phyloP scores from a whole-genome alignment of 352 stramenopile species.

The Pythium sp. region DNA sequence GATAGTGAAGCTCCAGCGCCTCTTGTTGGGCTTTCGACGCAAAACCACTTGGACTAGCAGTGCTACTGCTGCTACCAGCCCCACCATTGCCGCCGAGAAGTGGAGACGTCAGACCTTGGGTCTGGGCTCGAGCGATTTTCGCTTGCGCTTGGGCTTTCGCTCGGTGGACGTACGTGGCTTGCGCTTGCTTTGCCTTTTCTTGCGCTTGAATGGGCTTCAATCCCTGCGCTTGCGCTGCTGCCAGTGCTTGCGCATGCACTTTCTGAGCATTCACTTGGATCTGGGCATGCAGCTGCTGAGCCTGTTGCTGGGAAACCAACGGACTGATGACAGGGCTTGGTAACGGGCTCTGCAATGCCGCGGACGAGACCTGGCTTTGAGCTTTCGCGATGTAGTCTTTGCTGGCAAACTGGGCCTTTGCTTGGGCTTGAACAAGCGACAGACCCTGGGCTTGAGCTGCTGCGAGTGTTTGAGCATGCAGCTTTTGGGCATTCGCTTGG shows the following conservation, averaged over 20 bases:
- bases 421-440: constrained; percentile 82
- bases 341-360: constrained; percentile 48
- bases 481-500: constrained; percentile 86
- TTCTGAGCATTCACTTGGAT: constrained; percentile 90
- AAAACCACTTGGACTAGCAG: constrained; percentile 36
- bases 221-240: constrained; percentile 79
- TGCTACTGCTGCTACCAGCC: constrained; percentile 9
- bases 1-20: constrained; percentile 92
- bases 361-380: constrained; percentile 76
- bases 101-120: constrained; percentile 42
- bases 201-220: constrained; percentile 85
- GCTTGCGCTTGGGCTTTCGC: constrained; percentile 86
- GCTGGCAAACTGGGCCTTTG: constrained; percentile 83
- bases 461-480: constrained; percentile 82
- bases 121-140: constrained; percentile 80
- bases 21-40: constrained; percentile 80
- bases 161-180: constrained; percentile 84
- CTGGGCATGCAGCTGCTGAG: constrained; percentile 82
- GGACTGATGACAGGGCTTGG: constrained; percentile 47
- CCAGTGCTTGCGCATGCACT: constrained; percentile 85
- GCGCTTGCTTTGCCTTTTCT: constrained; percentile 88
- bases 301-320: constrained; percentile 75
- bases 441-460: constrained; percentile 82
- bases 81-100: constrained; percentile 23
- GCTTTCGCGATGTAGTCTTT: constrained; percentile 90